Base-by-base conservation (phyloP, 1,139 yeast species). In the Arxiozyma telluris region DNA sequence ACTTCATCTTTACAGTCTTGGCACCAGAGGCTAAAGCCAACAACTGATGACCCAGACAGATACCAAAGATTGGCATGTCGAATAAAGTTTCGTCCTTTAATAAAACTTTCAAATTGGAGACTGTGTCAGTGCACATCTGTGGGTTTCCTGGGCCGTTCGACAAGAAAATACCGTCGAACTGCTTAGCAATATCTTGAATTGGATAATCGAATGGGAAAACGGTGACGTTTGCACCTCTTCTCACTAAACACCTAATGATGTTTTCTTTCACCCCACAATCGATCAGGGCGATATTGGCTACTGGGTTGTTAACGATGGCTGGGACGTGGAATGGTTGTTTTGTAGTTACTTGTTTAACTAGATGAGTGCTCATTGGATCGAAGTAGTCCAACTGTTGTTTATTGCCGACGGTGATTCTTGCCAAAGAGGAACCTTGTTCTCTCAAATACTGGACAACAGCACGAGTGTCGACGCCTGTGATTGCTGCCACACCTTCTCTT, bases 71-170 rank as follows among this genome's bases (percentile, higher is more conserved):
- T 55, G 98, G 98, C 58, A 94, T 81, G 45, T 87, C 80, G 58
- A 76, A 78, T 47, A 71, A 68, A 52, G 67, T 66, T 11, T 55
- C 54, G 56, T 79, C 69, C 47, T 79, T 79, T 84, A 93, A 84
- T 55, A 94, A 81, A 67, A 81, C 76, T 67, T 78, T 81, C 71
- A 93, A 79, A 73, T 84, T 82, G 63, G 79, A 80, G 50, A 88
- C 89, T 18, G 98, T 93, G 48, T 81, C 69, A 46, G 86, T 72
- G 76, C 98, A 91, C 73, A 88, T 96, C 53, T 96, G 87, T 68
- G 98, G 98, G 73, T 93, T 97, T 66, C 98, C 98, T 50, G 98
- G 98, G 52, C 98, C 98, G 70, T 93, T 93, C 51, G 97, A 88
- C 62, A 93, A 83, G 75, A 93, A 93, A 54, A 93, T 74, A 65